phyloP scores from a whole-genome alignment of 169 alveolate genomes.

The Plasmodium gallinaceum region DNA sequence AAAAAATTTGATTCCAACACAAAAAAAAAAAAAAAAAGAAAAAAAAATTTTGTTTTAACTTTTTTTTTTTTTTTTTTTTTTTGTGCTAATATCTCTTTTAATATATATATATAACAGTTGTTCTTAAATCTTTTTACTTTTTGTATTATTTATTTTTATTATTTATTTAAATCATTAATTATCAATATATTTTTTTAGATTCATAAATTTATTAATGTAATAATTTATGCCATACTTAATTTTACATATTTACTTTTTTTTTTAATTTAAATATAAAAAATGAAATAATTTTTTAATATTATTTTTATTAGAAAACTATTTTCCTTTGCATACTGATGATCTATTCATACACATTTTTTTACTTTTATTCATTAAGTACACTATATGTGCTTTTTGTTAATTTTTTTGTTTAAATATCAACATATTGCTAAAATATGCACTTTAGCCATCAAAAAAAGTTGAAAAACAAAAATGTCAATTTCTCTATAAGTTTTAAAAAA shows the following conservation, averaged over 20 bases:
- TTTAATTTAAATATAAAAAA: conserved; percentile 21
- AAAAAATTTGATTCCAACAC: background rate
- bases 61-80: no score
- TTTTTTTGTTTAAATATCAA: conserved; percentile 41
- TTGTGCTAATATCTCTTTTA: no score
- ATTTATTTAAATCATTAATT: conserved; percentile 10
- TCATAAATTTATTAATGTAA: conserved; percentile 29
- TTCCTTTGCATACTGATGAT: conserved; percentile 19
- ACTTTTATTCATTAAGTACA: background rate
- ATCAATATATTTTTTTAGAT: conserved; percentile 23
- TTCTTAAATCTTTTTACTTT: background rate
- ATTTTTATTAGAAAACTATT: conserved; percentile 21
- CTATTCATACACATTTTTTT: background rate
- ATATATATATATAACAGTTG: no score
- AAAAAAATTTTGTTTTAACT: no score
- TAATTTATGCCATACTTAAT: conserved; percentile 18
- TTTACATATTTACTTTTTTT: conserved; percentile 15
- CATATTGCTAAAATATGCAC: conserved; percentile 6
- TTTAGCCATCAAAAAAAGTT: conserved; percentile 26
- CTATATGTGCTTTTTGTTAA: conserved; percentile 29
- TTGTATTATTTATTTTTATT: background rate
- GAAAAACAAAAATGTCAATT: conserved; percentile 28
- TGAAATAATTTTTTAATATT: conserved; percentile 7
- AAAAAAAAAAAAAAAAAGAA: no score
- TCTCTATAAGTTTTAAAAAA: conserved; percentile 10